Evolutionary conservation across 208 protist species (phyloP), one percentile per base, ranked within the genome.

Genomic region (Leishmania gerbilli): DNA sequence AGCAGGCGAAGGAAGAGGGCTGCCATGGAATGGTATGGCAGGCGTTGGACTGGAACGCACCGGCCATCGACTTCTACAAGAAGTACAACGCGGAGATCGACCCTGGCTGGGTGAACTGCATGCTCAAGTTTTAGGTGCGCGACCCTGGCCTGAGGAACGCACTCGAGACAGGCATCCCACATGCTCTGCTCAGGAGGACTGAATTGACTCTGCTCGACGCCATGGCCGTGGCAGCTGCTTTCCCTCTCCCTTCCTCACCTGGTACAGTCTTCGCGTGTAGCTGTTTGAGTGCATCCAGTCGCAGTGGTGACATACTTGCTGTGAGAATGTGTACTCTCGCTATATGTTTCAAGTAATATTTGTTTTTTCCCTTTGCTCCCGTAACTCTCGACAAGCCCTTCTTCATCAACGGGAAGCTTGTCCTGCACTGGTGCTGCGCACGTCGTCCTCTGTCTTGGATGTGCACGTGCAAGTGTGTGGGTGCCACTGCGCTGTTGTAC

Each of bases 11-110:
- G 80, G 85, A 90, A n/a, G 76, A 82, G 42, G 82, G 79, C 62
- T 86, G 81, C 71, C 83, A 87, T 62, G 85, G 84, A 15, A 90
- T 92, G 89, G 79, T 90, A 37, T 92, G 89, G 89, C 89, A 92
- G 77, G 89, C 80, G 47, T 83, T 92, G 37, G 87, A 90, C 49
- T 92, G 87, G 89, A 92, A 92, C 71, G 72, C 84, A 71, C 77
- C 80, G 11, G 89, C 89, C 8, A 69, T 90, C 45, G 83, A 87
- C 55, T 92, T 92, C 58, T 92, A 92, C 69, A 81, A 81, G 71
- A 86, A 84, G 76, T 87, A 90, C 74, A 55, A 87, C 76, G 87
- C 87, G 7, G 64, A 80, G n/a, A 83, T 92, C 67, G 86, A 90
- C 72, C 62, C 79, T 34, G 82, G 58, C 4, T 92, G 89, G 89